Percentiles rank a stretch among this genome's conserved stretches.
Conservation (phyloP, 2,329 filamentous ascomycete species). For the Colletotrichum sp. region DNA sequence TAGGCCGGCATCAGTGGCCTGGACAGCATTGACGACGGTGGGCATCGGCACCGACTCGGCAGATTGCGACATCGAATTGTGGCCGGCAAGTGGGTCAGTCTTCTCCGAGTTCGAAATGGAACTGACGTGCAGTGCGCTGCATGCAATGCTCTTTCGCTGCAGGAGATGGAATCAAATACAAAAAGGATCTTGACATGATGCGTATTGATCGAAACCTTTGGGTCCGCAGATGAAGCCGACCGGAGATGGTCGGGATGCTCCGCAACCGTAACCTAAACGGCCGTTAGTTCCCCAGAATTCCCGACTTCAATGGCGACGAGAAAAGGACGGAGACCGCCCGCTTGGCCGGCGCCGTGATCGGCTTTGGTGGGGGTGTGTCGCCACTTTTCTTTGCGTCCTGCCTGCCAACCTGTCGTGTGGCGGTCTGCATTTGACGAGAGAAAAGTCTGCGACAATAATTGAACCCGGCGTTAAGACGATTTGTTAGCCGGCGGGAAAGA, state of each 20-base stretch:
- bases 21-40: not conserved
- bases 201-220: not conserved
- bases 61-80: not conserved
- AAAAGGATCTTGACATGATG: not conserved
- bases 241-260: not conserved
- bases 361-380: not conserved
- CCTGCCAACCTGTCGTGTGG: not conserved
- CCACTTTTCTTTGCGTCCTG: not conserved
- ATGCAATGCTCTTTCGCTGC: not conserved
- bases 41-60: constrained; percentile 16
- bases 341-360: constrained; percentile 9
- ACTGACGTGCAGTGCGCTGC: not conserved
- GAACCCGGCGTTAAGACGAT: not conserved
- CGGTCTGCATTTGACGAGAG: not conserved
- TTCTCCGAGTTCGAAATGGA: not conserved
- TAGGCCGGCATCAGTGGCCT: not conserved
- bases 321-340: not conserved
- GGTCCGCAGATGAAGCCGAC: not conserved
- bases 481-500: not conserved
- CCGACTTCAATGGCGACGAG: not conserved
- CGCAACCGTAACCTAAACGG: not conserved
- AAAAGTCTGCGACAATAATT: not conserved
- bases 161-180: not conserved
- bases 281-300: not conserved
- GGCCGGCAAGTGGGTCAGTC: not conserved